Evolutionary conservation across 257 asterid genomes (phyloP), one percentile per base, ranked within the genome.

Genomic region (Cinchona pubescens): DNA sequence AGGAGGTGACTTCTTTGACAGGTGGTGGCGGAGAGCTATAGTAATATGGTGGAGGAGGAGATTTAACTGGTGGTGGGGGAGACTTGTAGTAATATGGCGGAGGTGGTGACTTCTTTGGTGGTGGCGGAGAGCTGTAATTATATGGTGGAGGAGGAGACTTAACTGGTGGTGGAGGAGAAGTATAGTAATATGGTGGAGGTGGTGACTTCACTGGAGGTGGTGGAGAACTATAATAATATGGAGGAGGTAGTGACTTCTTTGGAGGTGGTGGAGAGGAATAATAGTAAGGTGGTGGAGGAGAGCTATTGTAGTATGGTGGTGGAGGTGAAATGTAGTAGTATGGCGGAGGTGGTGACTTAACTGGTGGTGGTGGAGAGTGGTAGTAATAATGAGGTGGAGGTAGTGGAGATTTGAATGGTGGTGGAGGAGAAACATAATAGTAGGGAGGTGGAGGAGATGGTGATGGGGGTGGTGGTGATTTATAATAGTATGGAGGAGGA

Each of bases 221-320:
- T 0, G 85, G 80, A 14, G 81, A 78, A 0, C 7, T 30, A 51
- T 82, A 76, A 30, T 68, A 34, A 15, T 85, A 82, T 0, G 86
- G 84, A 1, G 87, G 82, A 15, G 86, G 78, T 0, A 86, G 83
- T 0, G 87, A 59, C 0, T 62, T 70, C 40, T 0, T 1, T 0
- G 90, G 91, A 9, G 90, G 89, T 6, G 94, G 92, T 0, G 94
- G 90, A 0, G 93, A 85, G 0, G 0, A 18, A 64, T 89, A 87
- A 4, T 75, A 27, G n/a, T 84, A 87, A 0, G 83, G 83, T 18
- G 84, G 86, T 10, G 86, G 86, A 0, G 86, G 83, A 0, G 83
- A 74, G 1, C 56, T 67, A 0, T 83, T 80, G 23, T 71, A 51
- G 35, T 78, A 79, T 0, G 87, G 90, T 5, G 86, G 86, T 0